Percentiles rank a stretch among this genome's conserved stretches.
Conservation (phyloP, 495 filamentous ascomycete genomes). For the Opeltia flavorubescens region DNA sequence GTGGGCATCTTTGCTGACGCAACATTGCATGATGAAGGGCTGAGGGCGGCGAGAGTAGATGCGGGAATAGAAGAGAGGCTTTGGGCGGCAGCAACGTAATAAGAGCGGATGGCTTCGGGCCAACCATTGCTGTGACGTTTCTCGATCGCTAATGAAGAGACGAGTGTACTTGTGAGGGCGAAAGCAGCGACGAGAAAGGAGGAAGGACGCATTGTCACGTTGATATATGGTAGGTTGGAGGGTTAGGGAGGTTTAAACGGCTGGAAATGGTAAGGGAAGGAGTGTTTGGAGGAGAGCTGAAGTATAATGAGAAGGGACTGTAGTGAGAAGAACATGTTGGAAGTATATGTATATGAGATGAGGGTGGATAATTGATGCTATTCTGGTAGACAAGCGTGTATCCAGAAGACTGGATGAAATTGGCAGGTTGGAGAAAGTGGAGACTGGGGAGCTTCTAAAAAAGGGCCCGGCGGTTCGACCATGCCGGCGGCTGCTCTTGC, state of each 20-base stretch:
- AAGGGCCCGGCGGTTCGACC: not conserved
- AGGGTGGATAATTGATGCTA: not conserved
- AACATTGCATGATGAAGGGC: conserved; percentile 22
- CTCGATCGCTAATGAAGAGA: conserved; percentile 6
- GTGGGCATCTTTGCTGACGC: conserved; percentile 28
- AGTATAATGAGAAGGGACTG: not conserved
- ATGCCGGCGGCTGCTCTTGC: not conserved
- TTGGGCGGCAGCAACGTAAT: conserved; percentile 2
- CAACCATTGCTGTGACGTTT: conserved; percentile 1
- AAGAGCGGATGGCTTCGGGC: conserved; percentile 4
- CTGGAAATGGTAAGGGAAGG: not conserved
- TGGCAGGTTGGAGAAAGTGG: not conserved
- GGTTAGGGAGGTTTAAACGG: not conserved
- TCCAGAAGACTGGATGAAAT: not conserved
- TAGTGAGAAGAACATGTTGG: not conserved
- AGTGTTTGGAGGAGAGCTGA: not conserved
- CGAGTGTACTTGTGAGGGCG: not conserved
- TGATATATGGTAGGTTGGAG: not conserved
- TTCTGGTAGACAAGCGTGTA: conserved; percentile 1
- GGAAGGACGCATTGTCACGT: not conserved
- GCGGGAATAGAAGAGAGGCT: not conserved
- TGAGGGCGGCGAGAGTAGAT: not conserved
- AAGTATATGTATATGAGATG: not conserved
- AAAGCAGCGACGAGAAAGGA: not conserved
- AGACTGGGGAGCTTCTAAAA: not conserved